Evolutionary conservation across 306 rosid genomes (phyloP).

Genomic region (Senna tora): DNA sequence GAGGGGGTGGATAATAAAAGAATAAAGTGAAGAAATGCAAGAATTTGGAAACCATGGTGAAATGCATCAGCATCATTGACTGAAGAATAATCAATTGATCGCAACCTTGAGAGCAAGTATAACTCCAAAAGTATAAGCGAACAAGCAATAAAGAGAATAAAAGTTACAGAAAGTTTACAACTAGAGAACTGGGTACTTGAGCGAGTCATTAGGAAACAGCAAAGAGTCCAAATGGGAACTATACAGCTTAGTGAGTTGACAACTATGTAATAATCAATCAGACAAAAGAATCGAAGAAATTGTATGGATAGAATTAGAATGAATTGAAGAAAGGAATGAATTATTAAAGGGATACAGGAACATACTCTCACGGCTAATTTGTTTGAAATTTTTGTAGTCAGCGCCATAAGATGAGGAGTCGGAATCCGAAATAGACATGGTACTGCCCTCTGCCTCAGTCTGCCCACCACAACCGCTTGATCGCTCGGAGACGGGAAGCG

Average conservation of each 20-base stretch:
- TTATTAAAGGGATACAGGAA: neutral
- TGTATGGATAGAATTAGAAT: neutral
- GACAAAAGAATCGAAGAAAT: neutral
- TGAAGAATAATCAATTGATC: neutral
- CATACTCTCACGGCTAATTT: conserved; percentile 53
- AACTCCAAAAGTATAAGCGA: conserved; percentile 12
- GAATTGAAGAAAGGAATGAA: neutral
- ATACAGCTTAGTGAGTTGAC: conserved; percentile 12
- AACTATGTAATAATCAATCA: neutral
- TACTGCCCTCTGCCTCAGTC: conserved; percentile 3
- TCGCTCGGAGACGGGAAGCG: conserved; percentile 34
- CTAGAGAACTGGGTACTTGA: neutral
- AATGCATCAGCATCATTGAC: neutral
- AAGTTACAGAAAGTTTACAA: neutral
- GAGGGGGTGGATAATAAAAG: neutral
- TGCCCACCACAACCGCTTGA: conserved; percentile 25
- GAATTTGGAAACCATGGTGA: neutral
- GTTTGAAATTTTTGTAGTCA: conserved; percentile 47
- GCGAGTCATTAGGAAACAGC: neutral
- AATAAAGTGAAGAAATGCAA: neutral
- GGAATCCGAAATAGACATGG: conserved; percentile 57
- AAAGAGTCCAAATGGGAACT: neutral
- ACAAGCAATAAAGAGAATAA: neutral
- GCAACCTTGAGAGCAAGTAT: neutral
- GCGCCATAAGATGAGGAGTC: conserved; percentile 42